phyloP scores from a whole-genome alignment of 23 red algal genomes.

The Chondrus crispus region DNA sequence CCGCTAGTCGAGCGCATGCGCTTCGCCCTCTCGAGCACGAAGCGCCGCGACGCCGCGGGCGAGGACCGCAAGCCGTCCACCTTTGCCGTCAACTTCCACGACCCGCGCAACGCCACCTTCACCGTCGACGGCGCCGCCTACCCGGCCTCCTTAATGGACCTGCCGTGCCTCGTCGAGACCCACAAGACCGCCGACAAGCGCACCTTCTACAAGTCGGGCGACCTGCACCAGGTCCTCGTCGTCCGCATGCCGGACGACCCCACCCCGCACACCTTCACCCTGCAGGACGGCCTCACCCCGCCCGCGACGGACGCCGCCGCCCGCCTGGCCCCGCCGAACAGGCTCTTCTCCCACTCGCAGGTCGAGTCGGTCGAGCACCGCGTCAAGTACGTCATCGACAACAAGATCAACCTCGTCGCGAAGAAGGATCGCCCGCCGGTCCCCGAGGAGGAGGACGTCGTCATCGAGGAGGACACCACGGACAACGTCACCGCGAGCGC shows the following conservation, averaged over 20 bases:
- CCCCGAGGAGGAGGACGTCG: slow-evolving; percentile 44
- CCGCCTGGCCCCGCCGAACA: slow-evolving; percentile 48
- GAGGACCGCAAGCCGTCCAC: slow-evolving; percentile 17
- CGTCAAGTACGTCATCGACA: slow-evolving; percentile 91
- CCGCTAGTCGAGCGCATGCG: slow-evolving; percentile 62
- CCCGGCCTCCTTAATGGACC: slow-evolving; percentile 84
- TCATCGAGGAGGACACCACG: slow-evolving; percentile 33
- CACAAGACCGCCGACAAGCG: slow-evolving; percentile 83
- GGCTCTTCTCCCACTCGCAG: slow-evolving; percentile 57
- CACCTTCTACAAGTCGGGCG: slow-evolving; percentile 86
- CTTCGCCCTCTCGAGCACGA: slow-evolving; percentile 65
- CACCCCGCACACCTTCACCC: slow-evolving; percentile 7
- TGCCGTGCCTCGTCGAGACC: slow-evolving; percentile 87
- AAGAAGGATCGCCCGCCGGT: slow-evolving; percentile 29
- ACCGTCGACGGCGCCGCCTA: slow-evolving; percentile 70
- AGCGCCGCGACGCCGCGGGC: slow-evolving; percentile 39
- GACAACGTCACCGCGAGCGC: slow-evolving; percentile 8
- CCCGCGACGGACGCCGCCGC: slow-evolving; percentile 61
- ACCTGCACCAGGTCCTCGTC: slow-evolving; percentile 88
- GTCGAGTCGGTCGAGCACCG: slow-evolving; percentile 75
- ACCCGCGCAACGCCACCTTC: slow-evolving; percentile 75
- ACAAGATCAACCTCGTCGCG: slow-evolving; percentile 69
- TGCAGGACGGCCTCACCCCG: slow-evolving; percentile 78
- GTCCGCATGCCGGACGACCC: slow-evolving; percentile 60
- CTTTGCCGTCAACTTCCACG: slow-evolving; percentile 64